phyloP scores from a whole-genome alignment of 176 grass and related monocot genomes.

The Oryza brachyantha region DNA sequence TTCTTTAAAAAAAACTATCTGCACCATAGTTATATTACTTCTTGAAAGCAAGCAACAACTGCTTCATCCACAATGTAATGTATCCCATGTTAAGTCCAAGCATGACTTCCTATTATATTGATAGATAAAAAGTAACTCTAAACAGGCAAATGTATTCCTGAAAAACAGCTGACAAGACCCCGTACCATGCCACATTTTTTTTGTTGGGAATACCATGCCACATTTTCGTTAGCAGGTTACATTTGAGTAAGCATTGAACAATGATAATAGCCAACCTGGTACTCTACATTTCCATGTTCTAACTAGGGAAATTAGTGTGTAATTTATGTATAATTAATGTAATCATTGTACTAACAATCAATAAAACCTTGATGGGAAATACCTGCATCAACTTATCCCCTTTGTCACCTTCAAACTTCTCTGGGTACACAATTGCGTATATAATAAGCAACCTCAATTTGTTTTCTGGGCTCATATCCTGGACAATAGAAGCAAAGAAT shows the following conservation, averaged over 20 bases:
- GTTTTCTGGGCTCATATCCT: slow-evolving; percentile 92
- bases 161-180: background rate
- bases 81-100: no score
- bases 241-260: background rate
- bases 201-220: background rate
- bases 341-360: slow-evolving; percentile 1
- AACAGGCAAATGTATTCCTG: background rate
- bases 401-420: slow-evolving; percentile 99
- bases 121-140: no score
- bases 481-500: slow-evolving; percentile 29
- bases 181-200: background rate
- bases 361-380: slow-evolving; percentile 21
- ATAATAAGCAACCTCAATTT: slow-evolving; percentile 92
- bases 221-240: background rate
- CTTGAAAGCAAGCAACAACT: no score
- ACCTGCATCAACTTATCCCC: slow-evolving; percentile 97
- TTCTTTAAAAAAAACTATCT: no score
- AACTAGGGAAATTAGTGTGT: background rate
- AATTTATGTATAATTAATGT: background rate
- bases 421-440: slow-evolving; percentile 77
- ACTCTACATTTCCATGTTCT: background rate
- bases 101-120: no score
- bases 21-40: no score
- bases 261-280: background rate
- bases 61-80: no score